Conservation (phyloP, 139 green algal genomes). For the Zygnema circumcarinatum region DNA sequence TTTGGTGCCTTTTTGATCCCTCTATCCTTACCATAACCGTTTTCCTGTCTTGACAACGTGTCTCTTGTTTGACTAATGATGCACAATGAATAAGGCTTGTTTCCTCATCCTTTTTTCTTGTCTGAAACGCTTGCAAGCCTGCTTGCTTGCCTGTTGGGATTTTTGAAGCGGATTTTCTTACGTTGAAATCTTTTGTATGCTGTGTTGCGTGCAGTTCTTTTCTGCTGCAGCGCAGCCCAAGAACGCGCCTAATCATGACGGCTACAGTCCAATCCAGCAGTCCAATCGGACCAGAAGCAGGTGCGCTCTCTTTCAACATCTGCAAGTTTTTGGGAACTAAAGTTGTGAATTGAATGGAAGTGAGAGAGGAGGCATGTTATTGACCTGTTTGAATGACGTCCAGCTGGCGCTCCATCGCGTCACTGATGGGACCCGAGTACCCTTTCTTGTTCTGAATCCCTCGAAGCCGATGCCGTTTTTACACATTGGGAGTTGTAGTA, state of each 20-base stretch:
- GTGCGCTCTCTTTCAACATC: too few relatives aligned
- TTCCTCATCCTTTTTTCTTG: not conserved
- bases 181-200: not conserved
- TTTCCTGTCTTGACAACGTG: not conserved
- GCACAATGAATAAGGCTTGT: not conserved
- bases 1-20: not conserved
- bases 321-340: too few relatives aligned
- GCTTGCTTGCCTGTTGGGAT: not conserved
- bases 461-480: too few relatives aligned
- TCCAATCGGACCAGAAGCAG: too few relatives aligned
- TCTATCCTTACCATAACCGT: not conserved
- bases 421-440: too few relatives aligned
- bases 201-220: not conserved
- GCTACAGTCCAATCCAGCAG: not conserved
- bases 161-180: not conserved
- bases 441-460: too few relatives aligned
- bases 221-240: not conserved
- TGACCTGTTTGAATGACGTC: too few relatives aligned
- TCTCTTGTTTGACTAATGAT: not conserved
- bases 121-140: not conserved
- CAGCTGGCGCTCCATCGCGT: too few relatives aligned
- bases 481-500: too few relatives aligned
- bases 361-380: too few relatives aligned
- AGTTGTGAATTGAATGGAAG: too few relatives aligned
- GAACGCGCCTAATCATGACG: not conserved